Base-by-base conservation (phyloP, 495 filamentous ascomycete species). In the Cladorrhinum samala region DNA sequence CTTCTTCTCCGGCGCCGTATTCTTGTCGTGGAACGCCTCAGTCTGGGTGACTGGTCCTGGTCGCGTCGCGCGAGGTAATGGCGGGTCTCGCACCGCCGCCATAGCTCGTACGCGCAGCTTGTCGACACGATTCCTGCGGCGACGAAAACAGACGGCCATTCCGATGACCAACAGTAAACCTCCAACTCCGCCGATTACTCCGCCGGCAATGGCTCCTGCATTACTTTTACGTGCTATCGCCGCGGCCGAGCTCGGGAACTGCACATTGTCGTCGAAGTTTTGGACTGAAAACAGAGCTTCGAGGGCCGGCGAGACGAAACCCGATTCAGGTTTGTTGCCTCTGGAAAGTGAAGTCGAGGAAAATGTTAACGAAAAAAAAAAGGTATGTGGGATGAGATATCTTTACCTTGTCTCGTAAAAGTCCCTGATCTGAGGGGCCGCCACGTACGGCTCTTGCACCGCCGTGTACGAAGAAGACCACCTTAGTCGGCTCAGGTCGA, bases 181-280 rank as follows among this genome's bases (percentile, higher is more conserved):
- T 2, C 25, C 59, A 1, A 52, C 47, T n/a, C 58, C 56, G 42
- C 59, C 59, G 20, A 64, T 36, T 0, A 57, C 51, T 27, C 52
- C 53, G 39, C 56, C 62, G 13, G 52, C 54, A 23, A 61, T 55
- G 39, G 52, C 50, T 25, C 44, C 42, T 5, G 38, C 19, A 19
- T 48, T 46, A 2, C 27, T 36, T 23, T 33, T 2, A 0, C 24
- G 36, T 9, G 18, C 42, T 40, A 38, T n/a, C 47, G 17, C 17
- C 17, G 27, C 17, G 2, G 50, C 5, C 3, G 50, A 24, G 8
- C 30, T n/a, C 20, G 38, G 13, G n/a, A 24, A 7, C 13, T 13
- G 17, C 46, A 30, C 47, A 9, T 14, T 18, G 2, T 11, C 7
- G 37, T 23, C 24, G 27, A 57, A 56, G 47, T 24, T 11, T 9